Percentiles rank a stretch among this genome's conserved stretches.
Conservation (phyloP, 768 basidiomycete genomes). For the Macrolepiota dolichaula region DNA sequence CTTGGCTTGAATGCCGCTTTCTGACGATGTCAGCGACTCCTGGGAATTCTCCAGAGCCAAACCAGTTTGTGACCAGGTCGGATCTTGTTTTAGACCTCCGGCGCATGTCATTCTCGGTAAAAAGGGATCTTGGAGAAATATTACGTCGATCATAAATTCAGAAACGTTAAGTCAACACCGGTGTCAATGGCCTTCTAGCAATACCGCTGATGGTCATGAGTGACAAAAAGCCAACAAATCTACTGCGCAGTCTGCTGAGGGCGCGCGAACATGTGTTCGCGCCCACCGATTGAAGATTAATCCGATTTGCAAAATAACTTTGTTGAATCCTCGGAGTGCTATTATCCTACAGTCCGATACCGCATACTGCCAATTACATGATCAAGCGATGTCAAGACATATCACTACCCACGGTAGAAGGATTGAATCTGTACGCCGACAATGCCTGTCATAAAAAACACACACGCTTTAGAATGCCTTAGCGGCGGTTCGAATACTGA, state of each 20-base stretch:
- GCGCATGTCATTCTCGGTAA: background rate
- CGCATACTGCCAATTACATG: background rate
- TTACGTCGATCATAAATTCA: slow-evolving; percentile 5
- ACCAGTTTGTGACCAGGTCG: background rate
- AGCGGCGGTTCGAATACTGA: background rate
- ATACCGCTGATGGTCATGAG: background rate
- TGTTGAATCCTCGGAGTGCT: background rate
- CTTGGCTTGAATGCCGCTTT: background rate
- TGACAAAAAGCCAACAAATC: background rate
- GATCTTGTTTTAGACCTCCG: background rate
- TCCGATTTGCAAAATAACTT: background rate
- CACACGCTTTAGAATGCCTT: background rate
- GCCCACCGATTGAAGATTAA: background rate
- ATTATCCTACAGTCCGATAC: background rate
- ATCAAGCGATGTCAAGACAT: background rate
- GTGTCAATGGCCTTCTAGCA: background rate
- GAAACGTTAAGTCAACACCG: background rate
- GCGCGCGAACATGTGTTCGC: background rate
- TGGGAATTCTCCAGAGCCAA: background rate
- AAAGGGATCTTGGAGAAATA: slow-evolving; percentile 4
- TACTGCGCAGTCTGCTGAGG: background rate
- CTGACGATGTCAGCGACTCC: background rate
- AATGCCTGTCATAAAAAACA: background rate
- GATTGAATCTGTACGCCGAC: background rate
- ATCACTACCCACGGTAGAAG: background rate